These are phyloP conservation scores for Kwoniella sp. DNA, from an alignment of 768 basidiomycete genomes.

Conservation along the genomic window DNA sequence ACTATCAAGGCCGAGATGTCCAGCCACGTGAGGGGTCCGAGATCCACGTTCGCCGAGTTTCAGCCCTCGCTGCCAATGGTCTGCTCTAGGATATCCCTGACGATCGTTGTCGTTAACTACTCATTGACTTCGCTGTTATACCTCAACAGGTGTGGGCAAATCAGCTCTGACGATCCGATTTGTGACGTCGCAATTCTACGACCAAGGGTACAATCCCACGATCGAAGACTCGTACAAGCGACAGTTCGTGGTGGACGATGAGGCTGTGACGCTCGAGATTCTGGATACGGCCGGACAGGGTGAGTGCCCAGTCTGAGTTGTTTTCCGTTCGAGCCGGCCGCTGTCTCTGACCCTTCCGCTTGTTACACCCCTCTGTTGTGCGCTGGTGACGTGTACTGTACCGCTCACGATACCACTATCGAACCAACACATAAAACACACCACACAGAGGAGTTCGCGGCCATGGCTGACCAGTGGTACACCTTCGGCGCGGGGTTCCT, in stretches of 20 bases:
- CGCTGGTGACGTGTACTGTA: too few relatives aligned
- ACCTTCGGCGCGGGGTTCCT: constrained; percentile 60
- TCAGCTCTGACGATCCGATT: constrained; percentile 59
- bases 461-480: constrained; percentile 57
- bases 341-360: too few relatives aligned
- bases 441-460: constrained; percentile 48
- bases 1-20: too few relatives aligned
- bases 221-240: constrained; percentile 59
- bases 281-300: constrained; percentile 62
- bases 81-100: not conserved
- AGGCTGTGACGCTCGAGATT: constrained; percentile 60
- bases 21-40: too few relatives aligned
- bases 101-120: not conserved
- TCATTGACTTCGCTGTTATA: not conserved
- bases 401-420: not conserved
- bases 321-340: not conserved
- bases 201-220: constrained; percentile 60
- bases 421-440: too few relatives aligned
- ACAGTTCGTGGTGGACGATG: constrained; percentile 60
- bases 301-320: constrained; percentile 22
- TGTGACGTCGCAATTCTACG: constrained; percentile 57
- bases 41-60: not conserved
- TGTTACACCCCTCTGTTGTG: too few relatives aligned
- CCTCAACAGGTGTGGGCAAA: constrained; percentile 53
- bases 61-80: not conserved